Percentiles rank a stretch among this genome's conserved stretches.
These are phyloP conservation scores for Ogataea chonburiensis DNA, from an alignment of 805 yeast genomes.

Conservation along the genomic window DNA sequence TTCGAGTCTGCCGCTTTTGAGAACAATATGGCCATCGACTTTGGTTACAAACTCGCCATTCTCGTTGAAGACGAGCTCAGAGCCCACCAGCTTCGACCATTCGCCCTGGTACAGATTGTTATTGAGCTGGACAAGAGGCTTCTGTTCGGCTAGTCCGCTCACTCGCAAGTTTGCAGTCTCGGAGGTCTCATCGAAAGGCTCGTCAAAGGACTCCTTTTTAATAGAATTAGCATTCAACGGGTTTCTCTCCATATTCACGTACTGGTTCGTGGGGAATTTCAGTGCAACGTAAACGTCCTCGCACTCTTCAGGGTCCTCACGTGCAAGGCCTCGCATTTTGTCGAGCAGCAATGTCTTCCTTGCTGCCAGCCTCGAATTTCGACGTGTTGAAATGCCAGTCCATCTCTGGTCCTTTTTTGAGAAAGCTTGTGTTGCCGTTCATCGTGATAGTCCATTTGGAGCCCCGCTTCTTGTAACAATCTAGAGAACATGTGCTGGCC, in stretches of 20 bases:
- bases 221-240: conserved; percentile 22
- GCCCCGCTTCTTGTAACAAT: conserved; percentile 46
- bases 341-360: conserved; percentile 73
- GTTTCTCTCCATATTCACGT: conserved; percentile 18
- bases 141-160: conserved; percentile 52
- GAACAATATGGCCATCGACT: conserved; percentile 30
- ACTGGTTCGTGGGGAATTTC: conserved; percentile 44
- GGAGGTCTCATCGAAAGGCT: conserved; percentile 12
- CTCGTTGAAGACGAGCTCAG: conserved; percentile 47
- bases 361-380: conserved; percentile 81
- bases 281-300: conserved; percentile 54
- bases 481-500: conserved; percentile 86
- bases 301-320: conserved; percentile 34
- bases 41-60: conserved; percentile 34
- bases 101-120: conserved; percentile 64
- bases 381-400: conserved; percentile 78
- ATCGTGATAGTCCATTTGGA: conserved; percentile 56
- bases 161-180: conserved; percentile 38
- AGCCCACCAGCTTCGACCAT: conserved; percentile 80
- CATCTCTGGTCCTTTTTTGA: conserved; percentile 85
- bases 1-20: conserved; percentile 34
- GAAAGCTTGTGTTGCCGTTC: conserved; percentile 74
- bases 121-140: conserved; percentile 59
- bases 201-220: conserved; percentile 11
- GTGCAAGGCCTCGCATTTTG: conserved; percentile 31